Conservation (phyloP, 108 stramenopile species). For the Pseudonitzschia delicatissima region DNA sequence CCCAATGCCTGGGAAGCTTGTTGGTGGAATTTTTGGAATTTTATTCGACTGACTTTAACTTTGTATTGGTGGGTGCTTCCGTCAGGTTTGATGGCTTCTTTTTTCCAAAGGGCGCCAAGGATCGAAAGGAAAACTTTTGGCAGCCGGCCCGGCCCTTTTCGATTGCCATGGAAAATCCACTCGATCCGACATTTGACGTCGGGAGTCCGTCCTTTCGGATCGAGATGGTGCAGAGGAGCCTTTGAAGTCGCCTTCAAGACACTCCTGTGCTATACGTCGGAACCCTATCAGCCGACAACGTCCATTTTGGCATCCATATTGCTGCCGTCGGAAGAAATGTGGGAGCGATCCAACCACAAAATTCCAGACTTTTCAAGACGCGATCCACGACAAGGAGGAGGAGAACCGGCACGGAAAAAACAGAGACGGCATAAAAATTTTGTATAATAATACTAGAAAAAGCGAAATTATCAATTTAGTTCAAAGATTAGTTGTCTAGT, state of each 20-base stretch:
- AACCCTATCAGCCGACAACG: conserved; percentile 45
- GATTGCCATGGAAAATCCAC: conserved; percentile 89
- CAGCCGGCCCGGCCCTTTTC: conserved; percentile 52
- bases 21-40: conserved; percentile 92
- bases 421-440: too few relatives aligned
- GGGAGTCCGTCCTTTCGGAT: conserved; percentile 77
- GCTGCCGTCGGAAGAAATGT: conserved; percentile 74
- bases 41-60: conserved; percentile 91
- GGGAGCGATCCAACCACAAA: conserved; percentile 18
- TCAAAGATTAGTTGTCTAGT: too few relatives aligned
- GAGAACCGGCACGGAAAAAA: not conserved
- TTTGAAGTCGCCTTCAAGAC: conserved; percentile 81
- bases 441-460: too few relatives aligned
- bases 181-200: conserved; percentile 78
- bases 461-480: too few relatives aligned
- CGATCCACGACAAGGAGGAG: not conserved
- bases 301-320: conserved; percentile 76
- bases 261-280: conserved; percentile 62
- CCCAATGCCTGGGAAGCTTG: conserved; percentile 74
- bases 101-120: conserved; percentile 78
- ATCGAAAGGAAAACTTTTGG: conserved; percentile 57
- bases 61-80: conserved; percentile 78
- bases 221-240: conserved; percentile 62
- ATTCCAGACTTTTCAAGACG: not conserved
- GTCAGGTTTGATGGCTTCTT: conserved; percentile 83